Conservation (phyloP, 2,329 filamentous ascomycete species). For the Hypoxylon sp. region DNA sequence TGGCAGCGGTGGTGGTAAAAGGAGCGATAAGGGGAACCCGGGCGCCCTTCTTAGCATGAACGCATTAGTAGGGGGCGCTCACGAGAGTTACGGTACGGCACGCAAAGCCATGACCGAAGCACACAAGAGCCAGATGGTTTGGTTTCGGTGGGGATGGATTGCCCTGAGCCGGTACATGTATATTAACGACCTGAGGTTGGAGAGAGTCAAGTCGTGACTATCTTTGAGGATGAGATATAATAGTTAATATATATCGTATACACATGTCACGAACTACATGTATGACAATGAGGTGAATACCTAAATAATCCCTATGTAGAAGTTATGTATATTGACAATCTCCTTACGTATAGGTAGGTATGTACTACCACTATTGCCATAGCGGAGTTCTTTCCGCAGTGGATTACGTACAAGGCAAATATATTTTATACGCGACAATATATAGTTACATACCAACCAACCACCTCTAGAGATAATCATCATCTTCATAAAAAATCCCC, state of each 20-base stretch:
- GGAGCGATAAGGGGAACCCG: slow-evolving; percentile 64
- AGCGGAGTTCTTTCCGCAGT: not conserved
- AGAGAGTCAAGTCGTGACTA: slow-evolving; percentile 56
- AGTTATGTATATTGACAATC: slow-evolving; percentile 3
- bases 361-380: not conserved
- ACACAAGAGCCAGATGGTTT: slow-evolving; percentile 96
- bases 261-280: not conserved
- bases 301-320: slow-evolving; percentile 2
- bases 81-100: slow-evolving; percentile 68
- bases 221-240: not conserved
- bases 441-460: slow-evolving; percentile 7
- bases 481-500: slow-evolving; percentile 10
- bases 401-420: not conserved
- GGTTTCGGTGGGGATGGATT: slow-evolving; percentile 99
- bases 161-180: slow-evolving; percentile 93
- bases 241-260: not conserved
- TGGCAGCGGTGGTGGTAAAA: slow-evolving; percentile 44
- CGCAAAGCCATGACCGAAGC: slow-evolving; percentile 90
- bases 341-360: not conserved
- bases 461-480: slow-evolving; percentile 21
- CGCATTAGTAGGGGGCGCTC: slow-evolving; percentile 74
- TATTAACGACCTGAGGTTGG: slow-evolving; percentile 84
- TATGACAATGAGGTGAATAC: not conserved
- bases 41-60: slow-evolving; percentile 79
- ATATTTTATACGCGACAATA: slow-evolving; percentile 10